These are phyloP conservation scores for Chaetothyriales sp. DNA, from an alignment of 2,329 filamentous ascomycete species.

Conservation along the genomic window DNA sequence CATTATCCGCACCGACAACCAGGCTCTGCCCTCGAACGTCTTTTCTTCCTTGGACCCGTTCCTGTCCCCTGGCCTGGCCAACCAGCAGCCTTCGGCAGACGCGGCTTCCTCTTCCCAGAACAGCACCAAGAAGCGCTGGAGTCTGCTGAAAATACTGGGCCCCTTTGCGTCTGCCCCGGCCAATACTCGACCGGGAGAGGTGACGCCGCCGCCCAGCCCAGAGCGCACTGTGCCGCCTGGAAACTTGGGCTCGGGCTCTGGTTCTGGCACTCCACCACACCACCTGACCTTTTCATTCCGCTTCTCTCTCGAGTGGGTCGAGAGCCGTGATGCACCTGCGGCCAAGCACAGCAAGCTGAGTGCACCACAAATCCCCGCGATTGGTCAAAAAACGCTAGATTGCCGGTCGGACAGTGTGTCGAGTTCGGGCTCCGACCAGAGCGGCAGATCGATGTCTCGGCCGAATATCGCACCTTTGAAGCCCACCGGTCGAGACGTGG, in stretches of 20 bases:
- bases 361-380: slow-evolving; percentile 41
- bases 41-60: slow-evolving; percentile 53
- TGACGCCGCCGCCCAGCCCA: slow-evolving; percentile 24
- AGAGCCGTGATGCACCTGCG: slow-evolving; percentile 33
- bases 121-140: slow-evolving; percentile 33
- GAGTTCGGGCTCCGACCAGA: neutral
- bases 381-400: slow-evolving; percentile 37
- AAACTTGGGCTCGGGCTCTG: slow-evolving; percentile 4
- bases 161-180: slow-evolving; percentile 30
- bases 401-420: slow-evolving; percentile 6
- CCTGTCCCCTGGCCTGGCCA: slow-evolving; percentile 24
- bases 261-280: slow-evolving; percentile 20
- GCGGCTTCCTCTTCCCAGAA: slow-evolving; percentile 15
- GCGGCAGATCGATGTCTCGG: slow-evolving; percentile 2
- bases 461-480: slow-evolving; percentile 11
- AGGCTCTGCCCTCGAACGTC: slow-evolving; percentile 36
- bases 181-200: slow-evolving; percentile 30
- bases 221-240: slow-evolving; percentile 12
- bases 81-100: slow-evolving; percentile 19
- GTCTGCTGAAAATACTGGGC: slow-evolving; percentile 32
- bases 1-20: slow-evolving; percentile 70
- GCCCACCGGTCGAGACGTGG: slow-evolving; percentile 20
- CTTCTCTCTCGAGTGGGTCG: slow-evolving; percentile 52
- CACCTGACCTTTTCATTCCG: slow-evolving; percentile 48
- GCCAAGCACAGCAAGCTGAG: slow-evolving; percentile 38